These are phyloP conservation scores for Saccharum officinarum DNA, from an alignment of 176 grass and related monocot genomes.

Conservation along the genomic window DNA sequence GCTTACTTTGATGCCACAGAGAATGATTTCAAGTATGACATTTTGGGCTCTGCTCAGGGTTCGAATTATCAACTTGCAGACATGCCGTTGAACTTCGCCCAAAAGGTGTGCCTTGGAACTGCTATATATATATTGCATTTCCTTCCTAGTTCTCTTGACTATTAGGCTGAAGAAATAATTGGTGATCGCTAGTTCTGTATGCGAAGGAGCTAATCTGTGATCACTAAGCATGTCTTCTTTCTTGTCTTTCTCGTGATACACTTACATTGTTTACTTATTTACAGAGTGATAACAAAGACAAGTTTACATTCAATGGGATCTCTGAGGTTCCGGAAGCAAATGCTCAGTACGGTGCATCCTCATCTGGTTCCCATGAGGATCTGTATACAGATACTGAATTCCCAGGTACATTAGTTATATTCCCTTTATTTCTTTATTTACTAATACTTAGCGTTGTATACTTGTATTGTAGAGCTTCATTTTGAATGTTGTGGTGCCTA, in stretches of 20 bases:
- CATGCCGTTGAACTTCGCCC: conserved; percentile 15
- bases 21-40: conserved; percentile 54
- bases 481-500: not conserved
- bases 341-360: conserved; percentile 32
- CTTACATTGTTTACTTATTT: conserved; percentile 6
- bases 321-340: conserved; percentile 3
- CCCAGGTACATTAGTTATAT: conserved; percentile 41
- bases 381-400: conserved; percentile 30
- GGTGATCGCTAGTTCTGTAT: not conserved
- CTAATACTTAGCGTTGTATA: not conserved
- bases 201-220: not conserved
- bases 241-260: not conserved
- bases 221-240: not conserved
- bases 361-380: conserved; percentile 27
- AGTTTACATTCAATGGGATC: conserved; percentile 4
- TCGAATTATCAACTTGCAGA: conserved; percentile 32
- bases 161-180: conserved; percentile 27
- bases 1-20: conserved; percentile 68
- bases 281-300: conserved; percentile 38
- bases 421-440: not conserved
- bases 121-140: not conserved
- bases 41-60: conserved; percentile 21
- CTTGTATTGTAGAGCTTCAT: not conserved
- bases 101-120: conserved; percentile 53
- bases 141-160: not conserved